Percentiles rank a stretch among this genome's conserved stretches.
These are phyloP conservation scores for Coix lacrymajobi DNA, from an alignment of 176 grass and related monocot genomes.

Conservation along the genomic window DNA sequence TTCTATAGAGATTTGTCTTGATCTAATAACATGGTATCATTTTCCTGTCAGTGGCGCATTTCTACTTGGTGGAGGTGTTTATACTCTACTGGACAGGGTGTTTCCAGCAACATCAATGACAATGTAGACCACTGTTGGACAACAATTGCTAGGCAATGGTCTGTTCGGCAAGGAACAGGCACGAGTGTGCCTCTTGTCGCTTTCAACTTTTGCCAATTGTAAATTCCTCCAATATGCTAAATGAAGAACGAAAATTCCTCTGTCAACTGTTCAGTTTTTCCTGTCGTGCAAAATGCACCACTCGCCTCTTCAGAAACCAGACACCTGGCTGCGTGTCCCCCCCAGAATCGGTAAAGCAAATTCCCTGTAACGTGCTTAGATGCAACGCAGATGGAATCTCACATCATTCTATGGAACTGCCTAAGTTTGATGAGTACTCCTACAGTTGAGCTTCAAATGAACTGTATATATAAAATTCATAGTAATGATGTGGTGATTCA, in stretches of 20 bases:
- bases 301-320: no score
- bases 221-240: no score
- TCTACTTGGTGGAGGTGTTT: slow-evolving; percentile 77
- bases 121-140: slow-evolving; percentile 34
- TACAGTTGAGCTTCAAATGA: background rate
- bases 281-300: no score
- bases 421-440: background rate
- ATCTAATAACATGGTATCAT: background rate
- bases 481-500: background rate
- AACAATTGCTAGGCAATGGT: background rate
- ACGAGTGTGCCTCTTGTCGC: no score
- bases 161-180: background rate
- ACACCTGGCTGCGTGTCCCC: no score
- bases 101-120: slow-evolving; percentile 78
- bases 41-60: slow-evolving; percentile 62
- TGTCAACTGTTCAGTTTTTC: no score
- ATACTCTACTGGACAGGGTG: slow-evolving; percentile 72
- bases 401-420: no score
- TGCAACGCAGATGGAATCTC: no score
- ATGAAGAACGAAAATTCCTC: no score
- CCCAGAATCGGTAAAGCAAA: no score
- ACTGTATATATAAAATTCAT: background rate
- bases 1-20: background rate
- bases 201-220: no score
- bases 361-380: no score